These are phyloP conservation scores for Metroxylon sagu DNA, from an alignment of 176 grass and related monocot genomes.

Conservation along the genomic window DNA sequence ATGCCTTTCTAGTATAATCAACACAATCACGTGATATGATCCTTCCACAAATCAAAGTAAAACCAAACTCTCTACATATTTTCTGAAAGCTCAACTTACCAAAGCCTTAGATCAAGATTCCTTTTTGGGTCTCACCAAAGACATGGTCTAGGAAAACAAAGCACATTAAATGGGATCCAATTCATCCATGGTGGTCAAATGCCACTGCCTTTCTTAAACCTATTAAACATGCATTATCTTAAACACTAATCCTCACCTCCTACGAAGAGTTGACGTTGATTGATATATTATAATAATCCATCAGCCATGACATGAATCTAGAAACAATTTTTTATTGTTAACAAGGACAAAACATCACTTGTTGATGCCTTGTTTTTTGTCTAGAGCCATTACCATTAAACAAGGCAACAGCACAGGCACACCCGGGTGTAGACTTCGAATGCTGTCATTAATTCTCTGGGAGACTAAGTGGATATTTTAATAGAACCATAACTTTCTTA, in stretches of 20 bases:
- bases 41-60: background rate
- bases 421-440: slow-evolving; percentile 11
- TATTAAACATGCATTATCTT: background rate
- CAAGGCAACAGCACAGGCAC: background rate
- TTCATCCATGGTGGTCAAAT: slow-evolving; percentile 1
- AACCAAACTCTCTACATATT: background rate
- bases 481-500: background rate
- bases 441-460: slow-evolving; percentile 24
- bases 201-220: background rate
- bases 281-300: slow-evolving; percentile 26
- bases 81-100: no score
- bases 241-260: slow-evolving; percentile 17
- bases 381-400: slow-evolving; percentile 6
- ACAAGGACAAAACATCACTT: background rate
- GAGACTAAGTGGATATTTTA: background rate
- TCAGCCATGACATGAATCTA: slow-evolving; percentile 12
- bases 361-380: no score
- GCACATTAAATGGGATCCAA: background rate
- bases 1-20: background rate
- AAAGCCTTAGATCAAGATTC: background rate
- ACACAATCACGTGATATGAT: slow-evolving; percentile 3
- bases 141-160: background rate
- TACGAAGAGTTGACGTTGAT: slow-evolving; percentile 47
- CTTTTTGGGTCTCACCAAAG: background rate
- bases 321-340: background rate